A percentile compares a stretch with the other conserved stretches of the same genome.
These are phyloP conservation scores for Phytophthora pluvialis DNA, from an alignment of 352 stramenopile species.

Conservation along the genomic window DNA sequence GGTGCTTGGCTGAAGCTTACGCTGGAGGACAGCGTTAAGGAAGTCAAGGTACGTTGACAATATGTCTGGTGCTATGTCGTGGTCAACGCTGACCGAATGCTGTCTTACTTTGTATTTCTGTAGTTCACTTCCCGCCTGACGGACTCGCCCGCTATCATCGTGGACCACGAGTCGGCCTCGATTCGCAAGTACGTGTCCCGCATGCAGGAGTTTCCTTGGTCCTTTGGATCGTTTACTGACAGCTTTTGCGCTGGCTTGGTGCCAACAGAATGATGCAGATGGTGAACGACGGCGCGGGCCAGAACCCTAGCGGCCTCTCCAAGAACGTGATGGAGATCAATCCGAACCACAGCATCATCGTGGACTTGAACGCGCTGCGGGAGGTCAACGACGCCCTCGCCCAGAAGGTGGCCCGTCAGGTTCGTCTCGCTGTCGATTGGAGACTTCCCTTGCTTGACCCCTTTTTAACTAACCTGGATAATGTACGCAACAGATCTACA, in stretches of 20 bases:
- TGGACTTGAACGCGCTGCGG: conserved; percentile 91
- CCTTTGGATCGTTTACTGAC: not conserved
- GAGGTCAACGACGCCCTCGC: conserved; percentile 85
- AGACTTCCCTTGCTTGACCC: not conserved
- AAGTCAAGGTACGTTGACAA: conserved; percentile 67
- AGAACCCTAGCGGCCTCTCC: conserved; percentile 52
- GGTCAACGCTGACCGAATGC: not conserved
- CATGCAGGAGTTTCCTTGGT: not conserved
- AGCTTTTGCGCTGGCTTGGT: not conserved
- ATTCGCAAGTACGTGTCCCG: conserved; percentile 87
- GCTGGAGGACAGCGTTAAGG: conserved; percentile 90
- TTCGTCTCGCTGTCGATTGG: conserved; percentile 28
- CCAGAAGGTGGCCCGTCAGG: conserved; percentile 84
- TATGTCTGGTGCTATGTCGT: not conserved
- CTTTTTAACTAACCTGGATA: conserved; percentile 5
- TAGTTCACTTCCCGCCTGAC: conserved; percentile 91
- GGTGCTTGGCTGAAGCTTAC: conserved; percentile 94
- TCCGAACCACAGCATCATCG: conserved; percentile 96
- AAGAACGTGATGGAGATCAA: conserved; percentile 99
- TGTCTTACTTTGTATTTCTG: conserved; percentile 6
- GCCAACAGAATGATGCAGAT: conserved; percentile 96
- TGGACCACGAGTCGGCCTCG: conserved; percentile 97
- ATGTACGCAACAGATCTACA: conserved; percentile 94
- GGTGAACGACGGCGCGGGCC: conserved; percentile 89
- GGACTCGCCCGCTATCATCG: conserved; percentile 98